Base-by-base conservation (phyloP, 2,329 filamentous ascomycete species). In the Botryotinia globosa region DNA sequence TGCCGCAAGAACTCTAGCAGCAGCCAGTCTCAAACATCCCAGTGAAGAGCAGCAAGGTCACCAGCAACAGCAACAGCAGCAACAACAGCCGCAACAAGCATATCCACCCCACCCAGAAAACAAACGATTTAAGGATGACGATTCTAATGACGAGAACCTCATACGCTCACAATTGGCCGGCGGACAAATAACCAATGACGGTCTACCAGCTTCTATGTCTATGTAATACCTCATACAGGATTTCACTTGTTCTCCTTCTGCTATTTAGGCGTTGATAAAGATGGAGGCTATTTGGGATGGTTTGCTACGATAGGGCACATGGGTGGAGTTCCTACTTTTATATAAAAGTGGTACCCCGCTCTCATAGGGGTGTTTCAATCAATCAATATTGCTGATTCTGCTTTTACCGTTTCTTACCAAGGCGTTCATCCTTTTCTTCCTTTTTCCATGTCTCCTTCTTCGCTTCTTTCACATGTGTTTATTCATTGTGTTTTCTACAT, bases 91-190 rank as follows among this genome's bases (percentile, higher is more conserved):
- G 8, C 51, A 29, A 9, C 70, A 72, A 22, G 5, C 70, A 20
- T 66, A 72, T 18, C 54, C 54, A 32, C 65, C 65, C 18, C 65
- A 56, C 37, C 65, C 16, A 56, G 65, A 68, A 20, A 75, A 75
- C 54, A 80, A 81, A 75, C 72, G 76, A 25, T 82, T 83, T 73
- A 85, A 85, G 76, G 69, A 81, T 7, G 76, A 76, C 12, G 82
- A 83, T 9, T 82, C 83, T n/a, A 84, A 84, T 12, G 84, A 85
- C 3, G 87, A 88, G 29, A 87, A 89, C 69, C 85, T 88, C 62
- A 85, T 87, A 73, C 82, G 85, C 59, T 76, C 77, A 12, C 87
- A 89, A 76, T 78, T 89, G 73, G 85, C 86, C 75, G 77, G 82
- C 2, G 70, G 65, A 32, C 65, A 56, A 68, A 16, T 68, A 29